These are phyloP conservation scores for Microcyclospora pomicola DNA, from an alignment of 2,329 filamentous ascomycete genomes.

Conservation along the genomic window DNA sequence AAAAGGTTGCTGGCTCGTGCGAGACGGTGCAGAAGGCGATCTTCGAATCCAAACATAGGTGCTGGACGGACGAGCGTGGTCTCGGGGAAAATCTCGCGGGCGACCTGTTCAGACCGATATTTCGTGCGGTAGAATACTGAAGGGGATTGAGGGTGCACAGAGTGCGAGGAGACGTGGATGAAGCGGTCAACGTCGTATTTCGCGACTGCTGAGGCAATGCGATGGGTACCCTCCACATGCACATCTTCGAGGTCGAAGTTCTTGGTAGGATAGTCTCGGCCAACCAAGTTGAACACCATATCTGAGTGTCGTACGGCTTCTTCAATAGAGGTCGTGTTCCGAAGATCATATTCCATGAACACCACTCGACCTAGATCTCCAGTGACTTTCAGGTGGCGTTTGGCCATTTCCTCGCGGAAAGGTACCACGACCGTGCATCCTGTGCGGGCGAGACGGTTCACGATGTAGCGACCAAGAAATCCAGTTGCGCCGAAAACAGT, in stretches of 20 bases:
- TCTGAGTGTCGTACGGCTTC: constrained; percentile 95
- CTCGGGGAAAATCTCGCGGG: constrained; percentile 82
- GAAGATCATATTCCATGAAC: constrained; percentile 89
- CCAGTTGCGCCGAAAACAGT: constrained; percentile 97
- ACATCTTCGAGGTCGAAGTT: constrained; percentile 92
- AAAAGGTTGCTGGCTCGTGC: constrained; percentile 69
- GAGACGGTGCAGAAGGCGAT: constrained; percentile 75
- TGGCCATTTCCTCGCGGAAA: constrained; percentile 93
- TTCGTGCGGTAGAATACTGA: constrained; percentile 91
- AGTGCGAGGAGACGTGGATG: constrained; percentile 93
- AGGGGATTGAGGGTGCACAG: constrained; percentile 62
- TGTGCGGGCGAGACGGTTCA: constrained; percentile 82
- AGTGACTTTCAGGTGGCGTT: constrained; percentile 90
- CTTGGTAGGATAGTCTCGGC: constrained; percentile 94
- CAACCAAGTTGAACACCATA: constrained; percentile 91
- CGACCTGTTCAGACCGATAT: constrained; percentile 69
- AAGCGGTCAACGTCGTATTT: constrained; percentile 98
- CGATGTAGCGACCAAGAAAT: constrained; percentile 90
- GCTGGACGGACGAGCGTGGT: constrained; percentile 92
- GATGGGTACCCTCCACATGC: constrained; percentile 80
- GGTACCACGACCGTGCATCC: constrained; percentile 91
- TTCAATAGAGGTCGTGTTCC: constrained; percentile 89
- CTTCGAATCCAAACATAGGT: constrained; percentile 89
- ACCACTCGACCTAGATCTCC: constrained; percentile 82
- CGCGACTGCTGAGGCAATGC: constrained; percentile 84